Conservation (phyloP, 176 grass and related monocot genomes). For the Pontederia crassipes region DNA sequence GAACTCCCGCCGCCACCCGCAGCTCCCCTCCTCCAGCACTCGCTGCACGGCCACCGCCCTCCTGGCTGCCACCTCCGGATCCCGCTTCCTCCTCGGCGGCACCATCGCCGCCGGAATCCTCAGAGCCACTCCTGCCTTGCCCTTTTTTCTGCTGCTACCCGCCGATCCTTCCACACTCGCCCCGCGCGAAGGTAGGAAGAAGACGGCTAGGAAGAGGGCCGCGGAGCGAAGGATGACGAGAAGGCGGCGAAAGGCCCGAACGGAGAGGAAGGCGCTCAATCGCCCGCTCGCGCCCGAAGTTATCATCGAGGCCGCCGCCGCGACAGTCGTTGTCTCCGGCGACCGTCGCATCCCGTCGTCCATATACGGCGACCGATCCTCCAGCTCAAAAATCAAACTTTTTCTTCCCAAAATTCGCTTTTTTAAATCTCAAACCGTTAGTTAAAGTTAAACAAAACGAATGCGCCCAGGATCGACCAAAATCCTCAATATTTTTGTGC, state of each 20-base stretch:
- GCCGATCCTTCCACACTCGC: conserved; percentile 1
- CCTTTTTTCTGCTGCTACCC: conserved; percentile 42
- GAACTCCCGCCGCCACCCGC: conserved; percentile 29
- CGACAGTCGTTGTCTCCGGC: background rate
- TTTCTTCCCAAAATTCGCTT: background rate
- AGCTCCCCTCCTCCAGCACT: conserved; percentile 23
- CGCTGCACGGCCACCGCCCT: conserved; percentile 32
- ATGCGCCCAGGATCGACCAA: no score
- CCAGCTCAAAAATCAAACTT: no score
- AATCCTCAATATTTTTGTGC: no score
- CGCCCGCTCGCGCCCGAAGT: conserved; percentile 17
- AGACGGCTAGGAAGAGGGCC: conserved; percentile 1
- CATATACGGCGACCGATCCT: background rate
- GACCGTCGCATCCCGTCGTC: background rate
- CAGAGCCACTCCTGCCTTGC: conserved; percentile 11
- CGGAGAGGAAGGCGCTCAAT: conserved; percentile 13
- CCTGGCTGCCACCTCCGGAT: conserved; percentile 34
- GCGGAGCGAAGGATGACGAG: conserved; percentile 4
- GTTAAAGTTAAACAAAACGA: no score
- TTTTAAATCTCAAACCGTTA: background rate
- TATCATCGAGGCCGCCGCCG: conserved; percentile 10
- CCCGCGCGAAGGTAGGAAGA: background rate
- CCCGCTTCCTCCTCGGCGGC: conserved; percentile 26
- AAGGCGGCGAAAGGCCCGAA: background rate
- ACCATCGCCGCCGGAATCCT: conserved; percentile 15